Evolutionary conservation across 805 yeast species (phyloP), one percentile per base, ranked within the genome.

Genomic region (Pichia rugopelliculosa): DNA sequence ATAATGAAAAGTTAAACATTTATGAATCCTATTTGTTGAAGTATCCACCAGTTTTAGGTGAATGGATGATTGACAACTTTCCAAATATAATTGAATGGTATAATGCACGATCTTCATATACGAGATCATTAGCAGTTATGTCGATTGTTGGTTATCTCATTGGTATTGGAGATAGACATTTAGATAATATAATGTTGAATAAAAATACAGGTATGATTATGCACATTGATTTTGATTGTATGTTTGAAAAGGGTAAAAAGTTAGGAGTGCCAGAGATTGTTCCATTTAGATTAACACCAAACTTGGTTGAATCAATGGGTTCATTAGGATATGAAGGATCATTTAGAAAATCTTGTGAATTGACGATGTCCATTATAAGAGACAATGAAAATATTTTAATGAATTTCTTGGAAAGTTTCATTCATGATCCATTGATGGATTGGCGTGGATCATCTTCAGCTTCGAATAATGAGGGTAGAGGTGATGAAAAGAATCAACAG

Each of bases 171-270:
- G 99, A 93, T 65, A 74, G 99, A 36, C 99, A 93, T 61, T 85
- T 96, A 56, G 99, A 93, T 59, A 93, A 93, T 59, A 79, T 93
- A 20, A 66, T 93, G 46, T 69, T 91, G 36, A 76, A 82, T 56
- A 82, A 83, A 51, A 76, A 73, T 38, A 76, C 82, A 4, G 99
- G 99, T 1, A 80, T 79, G 9, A 79, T 88, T 0, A 66, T 93
- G 52, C 99, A 93, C 63, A 97, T 93, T 47, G 99, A 95, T 66
- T 93, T 93, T 64, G 98, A 95, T 61, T 91, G 98, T 68, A 70
- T 93, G 38, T 93, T 95, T 59, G 98, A 91, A 49, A 93, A 91
- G 61, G 87, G 86, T 22, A 67, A 82, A 25, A 81, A 82, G 2
- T 62, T 78, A 20, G 77, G 78, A 0, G 82, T 85, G 6, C 99